Conservation (phyloP, 768 basidiomycete genomes). For the Udeniomyces megalosporus region DNA sequence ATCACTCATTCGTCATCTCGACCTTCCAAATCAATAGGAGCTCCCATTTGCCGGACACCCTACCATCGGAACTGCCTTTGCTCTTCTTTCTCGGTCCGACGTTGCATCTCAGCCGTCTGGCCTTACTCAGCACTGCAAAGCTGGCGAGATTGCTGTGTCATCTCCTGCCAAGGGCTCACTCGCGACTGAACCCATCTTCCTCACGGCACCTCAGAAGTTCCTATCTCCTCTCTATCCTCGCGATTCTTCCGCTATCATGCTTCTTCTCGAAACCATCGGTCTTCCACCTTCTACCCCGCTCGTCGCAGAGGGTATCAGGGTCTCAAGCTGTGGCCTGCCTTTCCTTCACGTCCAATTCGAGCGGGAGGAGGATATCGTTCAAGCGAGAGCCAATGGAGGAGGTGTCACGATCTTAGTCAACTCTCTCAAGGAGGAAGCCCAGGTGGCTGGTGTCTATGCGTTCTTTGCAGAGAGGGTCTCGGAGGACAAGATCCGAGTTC, state of each 20-base stretch:
- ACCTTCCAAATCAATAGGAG: too few relatives aligned
- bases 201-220: background rate
- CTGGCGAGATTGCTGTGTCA: background rate
- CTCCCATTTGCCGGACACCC: background rate
- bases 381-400: background rate
- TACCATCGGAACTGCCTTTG: background rate
- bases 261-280: background rate
- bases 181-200: too few relatives aligned
- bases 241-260: background rate
- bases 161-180: background rate
- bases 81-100: background rate
- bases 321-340: constrained; percentile 1
- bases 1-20: too few relatives aligned
- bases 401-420: background rate
- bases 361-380: background rate
- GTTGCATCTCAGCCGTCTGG: background rate
- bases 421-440: background rate
- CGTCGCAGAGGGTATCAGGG: background rate
- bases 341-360: background rate
- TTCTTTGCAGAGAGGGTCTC: background rate
- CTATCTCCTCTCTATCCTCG: background rate
- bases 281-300: background rate
- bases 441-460: background rate
- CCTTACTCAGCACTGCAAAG: background rate
- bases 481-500: background rate